Conservation (phyloP, 805 yeast genomes). For the Nakazawaea molendinolei region DNA sequence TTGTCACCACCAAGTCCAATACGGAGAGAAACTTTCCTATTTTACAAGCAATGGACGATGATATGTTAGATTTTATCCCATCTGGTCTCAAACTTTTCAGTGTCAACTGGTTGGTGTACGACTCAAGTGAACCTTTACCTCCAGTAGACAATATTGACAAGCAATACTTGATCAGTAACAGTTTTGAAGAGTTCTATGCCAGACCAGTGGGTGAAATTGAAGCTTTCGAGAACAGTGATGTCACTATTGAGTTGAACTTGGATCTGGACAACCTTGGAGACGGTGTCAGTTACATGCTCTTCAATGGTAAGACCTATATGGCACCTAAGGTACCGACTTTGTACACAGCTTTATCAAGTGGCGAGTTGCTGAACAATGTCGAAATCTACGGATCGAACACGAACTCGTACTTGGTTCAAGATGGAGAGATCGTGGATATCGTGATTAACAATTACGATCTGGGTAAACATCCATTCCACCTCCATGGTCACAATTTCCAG, state of each 20-base stretch:
- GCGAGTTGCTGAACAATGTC: slow-evolving; percentile 45
- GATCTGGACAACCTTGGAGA: slow-evolving; percentile 65
- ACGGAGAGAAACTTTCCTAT: slow-evolving; percentile 47
- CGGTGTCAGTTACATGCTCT: slow-evolving; percentile 73
- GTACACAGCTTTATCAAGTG: slow-evolving; percentile 55
- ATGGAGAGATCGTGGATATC: slow-evolving; percentile 63
- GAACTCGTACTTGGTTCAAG: slow-evolving; percentile 52
- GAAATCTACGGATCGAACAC: slow-evolving; percentile 71
- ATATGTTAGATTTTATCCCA: slow-evolving; percentile 69
- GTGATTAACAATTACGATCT: slow-evolving; percentile 76
- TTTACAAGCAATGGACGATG: slow-evolving; percentile 53
- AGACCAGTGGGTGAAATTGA: slow-evolving; percentile 32
- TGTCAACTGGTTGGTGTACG: slow-evolving; percentile 51
- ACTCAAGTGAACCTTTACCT: slow-evolving; percentile 27
- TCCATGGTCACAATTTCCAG: slow-evolving; percentile 72
- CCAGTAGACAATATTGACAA: slow-evolving; percentile 60
- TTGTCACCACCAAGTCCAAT: slow-evolving; percentile 47
- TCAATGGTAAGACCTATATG: slow-evolving; percentile 58
- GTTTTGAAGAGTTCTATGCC: slow-evolving; percentile 41
- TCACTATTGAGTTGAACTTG: slow-evolving; percentile 50
- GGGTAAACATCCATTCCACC: slow-evolving; percentile 74
- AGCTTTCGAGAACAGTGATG: slow-evolving; percentile 54
- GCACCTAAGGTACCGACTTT: slow-evolving; percentile 70
- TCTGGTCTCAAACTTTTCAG: slow-evolving; percentile 45
- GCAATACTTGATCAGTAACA: slow-evolving; percentile 44